Conservation (phyloP, 495 filamentous ascomycete genomes). For the Cetradonia linearis region DNA sequence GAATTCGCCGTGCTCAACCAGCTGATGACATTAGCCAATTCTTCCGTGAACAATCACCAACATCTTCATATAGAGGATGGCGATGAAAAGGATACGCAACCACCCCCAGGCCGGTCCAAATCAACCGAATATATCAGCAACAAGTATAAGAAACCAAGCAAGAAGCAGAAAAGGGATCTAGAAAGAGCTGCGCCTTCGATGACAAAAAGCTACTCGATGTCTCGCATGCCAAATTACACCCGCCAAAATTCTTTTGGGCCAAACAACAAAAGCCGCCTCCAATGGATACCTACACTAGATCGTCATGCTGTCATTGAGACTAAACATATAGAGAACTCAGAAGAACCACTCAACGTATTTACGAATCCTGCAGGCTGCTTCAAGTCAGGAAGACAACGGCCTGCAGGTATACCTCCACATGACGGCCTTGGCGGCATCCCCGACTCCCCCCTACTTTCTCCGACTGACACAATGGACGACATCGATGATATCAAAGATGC, state of each 20-base stretch:
- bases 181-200: constrained; percentile 10
- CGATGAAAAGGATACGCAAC: constrained; percentile 14
- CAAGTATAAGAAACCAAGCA: constrained; percentile 22
- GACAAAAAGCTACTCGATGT: constrained; percentile 18
- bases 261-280: constrained; percentile 21
- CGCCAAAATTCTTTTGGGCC: constrained; percentile 17
- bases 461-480: constrained; percentile 13
- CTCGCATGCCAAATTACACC: constrained; percentile 9
- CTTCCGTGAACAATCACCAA: constrained; percentile 24
- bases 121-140: constrained; percentile 24
- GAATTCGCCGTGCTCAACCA: constrained; percentile 52
- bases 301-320: constrained; percentile 21
- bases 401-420: constrained; percentile 20
- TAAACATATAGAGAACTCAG: constrained; percentile 18
- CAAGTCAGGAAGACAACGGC: constrained; percentile 16
- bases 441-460: constrained; percentile 16
- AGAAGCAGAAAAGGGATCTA: constrained; percentile 6
- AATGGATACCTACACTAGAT: constrained; percentile 26
- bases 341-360: constrained; percentile 22
- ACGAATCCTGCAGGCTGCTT: constrained; percentile 26
- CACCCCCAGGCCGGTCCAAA: constrained; percentile 22
- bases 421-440: constrained; percentile 25
- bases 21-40: constrained; percentile 31
- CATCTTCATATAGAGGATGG: constrained; percentile 24
- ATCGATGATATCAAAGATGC: background rate